Evolutionary conservation across 805 yeast species (phyloP), one percentile per base, ranked within the genome.

Genomic region (Candida caryicola): DNA sequence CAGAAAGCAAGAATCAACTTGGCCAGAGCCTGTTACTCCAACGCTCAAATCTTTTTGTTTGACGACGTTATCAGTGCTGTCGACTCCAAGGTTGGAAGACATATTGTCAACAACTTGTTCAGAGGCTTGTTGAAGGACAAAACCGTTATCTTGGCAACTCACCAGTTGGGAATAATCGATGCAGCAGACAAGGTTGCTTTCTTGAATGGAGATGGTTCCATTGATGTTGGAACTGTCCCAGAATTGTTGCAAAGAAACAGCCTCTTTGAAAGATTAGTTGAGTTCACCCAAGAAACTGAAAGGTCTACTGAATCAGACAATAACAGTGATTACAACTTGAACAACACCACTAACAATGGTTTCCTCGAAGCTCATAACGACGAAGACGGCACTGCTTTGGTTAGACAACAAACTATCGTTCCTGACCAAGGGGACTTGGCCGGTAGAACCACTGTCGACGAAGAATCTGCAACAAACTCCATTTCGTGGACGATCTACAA

Each of bases 181-280:
- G 44, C 50, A 33, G 74, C 73, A 17, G 72, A 68, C 52, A 54
- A 58, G 41, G 51, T 68, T 29, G 53, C 64, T 4, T 68, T 56
- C 37, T 56, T 68, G 41, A 65, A 63, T 41, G 72, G 71, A 33
- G 69, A 66, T 45, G 73, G 74, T 5, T 43, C 66, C 2, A 56
- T 62, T 33, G 73, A 69, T 39, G 60, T 58, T 26, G 73, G 72
- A n/a, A 50, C 61, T 1, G 46, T 57, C 16, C 43, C 51, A 4
- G 65, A 66, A 37, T 59, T 69, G 39, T 44, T 43, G 14, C 34
- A 29, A 5, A 52, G 62, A 40, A 81, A 75, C 45, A 35, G 50
- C 2, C 71, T 67, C 6, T 81, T 85, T 51, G 61, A 60, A 15
- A 66, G 71, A 10, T 64, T 82, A 49, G 68, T 81, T 63, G 71